Evolutionary conservation across 345 rosid genomes (phyloP), one percentile per base, ranked within the genome.

Genomic region (Brassica carinata): DNA sequence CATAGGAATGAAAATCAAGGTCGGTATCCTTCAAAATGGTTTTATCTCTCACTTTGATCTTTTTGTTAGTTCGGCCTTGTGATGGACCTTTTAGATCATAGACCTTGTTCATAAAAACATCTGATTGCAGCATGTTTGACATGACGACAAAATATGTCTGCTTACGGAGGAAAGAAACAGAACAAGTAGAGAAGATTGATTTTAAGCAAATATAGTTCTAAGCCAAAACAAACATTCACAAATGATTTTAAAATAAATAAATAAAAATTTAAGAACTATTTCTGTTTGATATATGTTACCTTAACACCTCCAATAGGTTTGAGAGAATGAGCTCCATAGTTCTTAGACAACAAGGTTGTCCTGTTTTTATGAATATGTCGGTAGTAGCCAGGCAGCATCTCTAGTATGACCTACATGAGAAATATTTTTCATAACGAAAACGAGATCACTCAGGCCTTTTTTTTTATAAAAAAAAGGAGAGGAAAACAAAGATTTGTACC

Each of bases 31-130:
- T 88, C 30, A 78, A 72, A 2, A 88, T 74, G 15, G 77, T 81
- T 63, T 85, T 87, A 38, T 86, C 91, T 40, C 84, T 82, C 7
- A 81, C 70, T 82, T 74, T 83, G 40, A 67, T 38, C 64, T 76
- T 88, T 62, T 73, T 84, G 3, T 27, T 55, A 18, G 68, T 82
- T 2, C 93, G 81, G 14, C 96, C 91, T 84, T 81, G 83, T 7
- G 79, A 78, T 15, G 90, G 87, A 53, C 90, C 93, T 81, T 88
- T 88, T 2, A 91, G 90, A 80, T 88, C 88, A 83, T 84, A 89
- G 10, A 84, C 73, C 65, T 81, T 80, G 62, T 80, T 80, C 78
- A 86, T 71, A 69, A 78, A 72, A 18, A 73, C 75, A 70, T 87
- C 80, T 13, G 87, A 76, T 45, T 64, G 85, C 63, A 85, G 64